Evolutionary conservation across 768 basidiomycete species (phyloP).

Genomic region (Hydnum rufescens): DNA sequence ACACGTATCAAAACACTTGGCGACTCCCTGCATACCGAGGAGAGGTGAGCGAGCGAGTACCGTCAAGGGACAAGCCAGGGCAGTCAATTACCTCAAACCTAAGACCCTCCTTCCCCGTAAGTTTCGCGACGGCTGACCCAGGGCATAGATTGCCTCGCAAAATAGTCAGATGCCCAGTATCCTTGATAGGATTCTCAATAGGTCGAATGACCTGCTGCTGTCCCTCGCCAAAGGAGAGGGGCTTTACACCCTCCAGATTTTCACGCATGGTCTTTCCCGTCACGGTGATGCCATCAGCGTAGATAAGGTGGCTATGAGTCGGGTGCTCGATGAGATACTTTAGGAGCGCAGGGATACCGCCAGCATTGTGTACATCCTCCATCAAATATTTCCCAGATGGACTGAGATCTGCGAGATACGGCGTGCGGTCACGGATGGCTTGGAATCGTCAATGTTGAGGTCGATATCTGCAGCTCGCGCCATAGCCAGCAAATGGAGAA

Average conservation of each 20-base stretch:
- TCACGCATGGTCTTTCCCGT: constrained; percentile 81
- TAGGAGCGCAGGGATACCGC: constrained; percentile 66
- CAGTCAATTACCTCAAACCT: constrained; percentile 41
- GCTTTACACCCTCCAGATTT: constrained; percentile 60
- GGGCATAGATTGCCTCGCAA: constrained; percentile 79
- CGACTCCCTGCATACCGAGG: constrained; percentile 31
- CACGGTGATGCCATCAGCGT: constrained; percentile 69
- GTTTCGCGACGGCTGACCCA: constrained; percentile 72
- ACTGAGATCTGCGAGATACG: constrained; percentile 70
- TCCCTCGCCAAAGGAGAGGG: constrained; percentile 35
- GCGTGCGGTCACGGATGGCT: constrained; percentile 53
- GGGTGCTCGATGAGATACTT: constrained; percentile 59
- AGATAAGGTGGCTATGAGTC: constrained; percentile 40
- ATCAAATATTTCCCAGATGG: constrained; percentile 77
- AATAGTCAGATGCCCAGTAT: constrained; percentile 72
- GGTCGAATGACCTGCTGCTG: constrained; percentile 58
- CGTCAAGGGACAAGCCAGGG: constrained; percentile 10
- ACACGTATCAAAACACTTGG: constrained; percentile 61
- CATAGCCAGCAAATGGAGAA: constrained; percentile 68
- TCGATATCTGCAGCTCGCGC: constrained; percentile 59
- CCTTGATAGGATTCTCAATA: constrained; percentile 64
- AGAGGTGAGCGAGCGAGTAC: neutral
- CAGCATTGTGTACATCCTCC: constrained; percentile 75
- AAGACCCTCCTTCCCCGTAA: constrained; percentile 83
- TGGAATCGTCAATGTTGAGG: constrained; percentile 80